Base-by-base conservation (phyloP, 1,284 basidiomycete species). In the Pulveroboletus sp. region DNA sequence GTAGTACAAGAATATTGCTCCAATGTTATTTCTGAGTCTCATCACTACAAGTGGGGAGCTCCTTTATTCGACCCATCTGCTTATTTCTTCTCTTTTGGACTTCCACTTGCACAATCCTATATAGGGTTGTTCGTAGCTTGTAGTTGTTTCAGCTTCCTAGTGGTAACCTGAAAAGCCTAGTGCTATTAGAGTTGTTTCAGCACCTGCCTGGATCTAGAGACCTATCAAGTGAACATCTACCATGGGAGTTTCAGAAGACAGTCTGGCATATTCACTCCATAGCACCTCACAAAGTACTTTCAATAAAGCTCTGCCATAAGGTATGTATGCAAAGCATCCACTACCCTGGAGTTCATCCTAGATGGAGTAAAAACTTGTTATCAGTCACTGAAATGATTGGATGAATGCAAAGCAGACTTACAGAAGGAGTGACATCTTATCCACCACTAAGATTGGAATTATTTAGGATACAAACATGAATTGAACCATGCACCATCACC, bases 391-490 rank as follows among this genome's bases (percentile, higher is more conserved):
- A 36, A 20, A n/a, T n/a, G n/a, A n/a, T n/a, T n/a, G n/a, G n/a
- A 5, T 20, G 5, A 24, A 60, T 11, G n/a, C 14, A 11, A 43
- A 59, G 33, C 15, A 17, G 43, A 57, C 59, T 18, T 35, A 62
- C 59, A 61, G 10, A 45, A 64, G 52, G 24, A 43, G 43, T 2
- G 15, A 36, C 20, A 57, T n/a, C 58, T 59, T 61, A 26, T 20
- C 12, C 29, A 1, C 3, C 29, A 22, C 22, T 4, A 29, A 14
- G 17, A 36, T 63, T 28, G 57, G 31, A 38, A 22, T 2, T 4
- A 20, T 0, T 3, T 5, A 2, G 29, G 29, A 31, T 4, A 43
- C 17, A 18, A 18, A 26, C 5, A 33, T 2, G 17, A 38, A 18
- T 14, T 5, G 36, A 36, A 38, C 9, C 3, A 49, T 60, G 25